A percentile compares a stretch with the other conserved stretches of the same genome.
Evolutionary conservation across 2,329 filamentous ascomycete genomes (phyloP).

Genomic region (Lachnellula occidentalis): DNA sequence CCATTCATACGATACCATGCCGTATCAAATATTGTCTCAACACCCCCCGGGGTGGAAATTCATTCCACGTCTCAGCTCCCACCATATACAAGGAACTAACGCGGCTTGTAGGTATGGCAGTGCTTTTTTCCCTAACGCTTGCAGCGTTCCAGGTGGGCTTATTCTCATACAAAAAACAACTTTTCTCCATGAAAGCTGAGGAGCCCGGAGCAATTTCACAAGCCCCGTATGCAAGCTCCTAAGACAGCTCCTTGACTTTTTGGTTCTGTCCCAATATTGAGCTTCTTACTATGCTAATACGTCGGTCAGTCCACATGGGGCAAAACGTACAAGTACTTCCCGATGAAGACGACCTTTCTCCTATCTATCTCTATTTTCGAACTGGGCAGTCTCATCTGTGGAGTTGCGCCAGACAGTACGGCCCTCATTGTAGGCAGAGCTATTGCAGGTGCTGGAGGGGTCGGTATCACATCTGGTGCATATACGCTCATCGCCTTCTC

Average conservation of each 20-base stretch:
- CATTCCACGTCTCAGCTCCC: no score
- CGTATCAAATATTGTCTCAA: not conserved
- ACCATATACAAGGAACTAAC: no score
- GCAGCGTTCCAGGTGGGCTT: constrained; percentile 25
- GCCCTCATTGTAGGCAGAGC: constrained; percentile 34
- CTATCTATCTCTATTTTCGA: constrained; percentile 33
- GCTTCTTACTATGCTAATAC: no score
- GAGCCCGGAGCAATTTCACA: no score
- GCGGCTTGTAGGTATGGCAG: constrained; percentile 36
- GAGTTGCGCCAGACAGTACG: constrained; percentile 32
- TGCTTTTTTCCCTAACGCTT: constrained; percentile 46
- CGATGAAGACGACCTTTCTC: constrained; percentile 30
- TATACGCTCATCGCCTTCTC: constrained; percentile 41
- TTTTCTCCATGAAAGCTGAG: no score
- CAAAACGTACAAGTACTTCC: constrained; percentile 32
- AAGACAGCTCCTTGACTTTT: no score
- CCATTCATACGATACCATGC: not conserved
- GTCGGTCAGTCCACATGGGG: constrained; percentile 25
- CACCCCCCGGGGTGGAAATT: no score
- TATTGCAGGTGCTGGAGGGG: constrained; percentile 32
- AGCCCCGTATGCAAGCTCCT: no score
- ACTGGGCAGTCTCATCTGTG: constrained; percentile 34
- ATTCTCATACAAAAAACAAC: no score
- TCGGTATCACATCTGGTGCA: constrained; percentile 34
- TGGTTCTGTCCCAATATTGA: no score